Evolutionary conservation across 2,329 filamentous ascomycete species (phyloP), one percentile per base, ranked within the genome.

Genomic region (Neonectria ditissima): DNA sequence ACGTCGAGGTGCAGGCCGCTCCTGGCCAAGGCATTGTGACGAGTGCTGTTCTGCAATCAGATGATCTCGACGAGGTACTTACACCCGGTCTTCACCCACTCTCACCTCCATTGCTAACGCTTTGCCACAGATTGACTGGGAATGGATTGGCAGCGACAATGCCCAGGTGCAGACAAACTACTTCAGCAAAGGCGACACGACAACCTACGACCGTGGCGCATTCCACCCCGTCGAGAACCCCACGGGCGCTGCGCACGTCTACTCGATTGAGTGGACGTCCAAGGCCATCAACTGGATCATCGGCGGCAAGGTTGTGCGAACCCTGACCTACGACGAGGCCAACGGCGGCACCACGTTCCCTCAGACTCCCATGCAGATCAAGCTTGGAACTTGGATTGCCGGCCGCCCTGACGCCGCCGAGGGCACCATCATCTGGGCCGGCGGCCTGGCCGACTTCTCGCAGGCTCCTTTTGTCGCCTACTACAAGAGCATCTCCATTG

Each of bases 141-240:
- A 96, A 76, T 94, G 90, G 89, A 82, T 96, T 24, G 92, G 93
- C 52, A 89, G 87, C 50, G 84, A 90, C 67, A 79, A 85, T 56
- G 78, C 80, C n/a, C 82, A 93, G 70, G 92, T 93, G 30, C 95
- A 97, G 82, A 91, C 89, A 76, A 97, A 97, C 82, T 97, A 93
- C 82, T 92, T 92, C 80, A 87, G 89, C 81, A 91, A 92, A 83
- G 91, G 91, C 64, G 81, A 92, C 79, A 89, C 86, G 59, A 85
- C 86, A 11, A 85, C 85, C 62, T 93, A 89, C 79, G 89, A 93
- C 80, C 89, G 91, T 67, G 90, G 87, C 74, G 83, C 83, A 62
- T 89, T 86, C 82, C 84, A 89, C 73, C 66, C 81, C n/a, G 83
- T 92, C 52, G 69, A 78, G 65, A 80, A 81, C 71, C 85, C 89